A percentile compares a stretch with the other conserved stretches of the same genome.
phyloP scores from a whole-genome alignment of 345 rosid genomes.

The Brassica juncea region DNA sequence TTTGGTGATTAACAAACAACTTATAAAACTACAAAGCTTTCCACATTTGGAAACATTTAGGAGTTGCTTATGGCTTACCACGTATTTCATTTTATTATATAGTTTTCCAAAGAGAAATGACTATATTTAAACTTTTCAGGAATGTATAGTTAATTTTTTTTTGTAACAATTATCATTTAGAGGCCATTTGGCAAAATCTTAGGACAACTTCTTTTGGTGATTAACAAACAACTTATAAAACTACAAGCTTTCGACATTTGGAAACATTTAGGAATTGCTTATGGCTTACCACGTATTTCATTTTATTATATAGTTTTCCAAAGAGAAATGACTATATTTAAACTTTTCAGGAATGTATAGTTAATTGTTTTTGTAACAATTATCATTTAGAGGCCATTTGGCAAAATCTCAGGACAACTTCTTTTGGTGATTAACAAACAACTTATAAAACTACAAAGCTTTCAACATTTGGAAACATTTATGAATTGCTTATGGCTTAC shows the following conservation, averaged over 20 bases:
- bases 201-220: not conserved
- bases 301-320: not conserved
- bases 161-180: not conserved
- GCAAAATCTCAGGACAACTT: not conserved
- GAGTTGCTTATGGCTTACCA: conserved; percentile 29
- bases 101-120: too few relatives aligned
- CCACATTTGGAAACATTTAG: conserved; percentile 4
- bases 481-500: conserved; percentile 24
- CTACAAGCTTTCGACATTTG: conserved; percentile 3
- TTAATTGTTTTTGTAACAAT: not conserved
- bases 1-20: conserved; percentile 11
- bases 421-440: conserved; percentile 11
- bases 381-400: conserved; percentile 21
- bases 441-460: not conserved
- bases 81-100: not conserved
- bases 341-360: not conserved
- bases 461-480: conserved; percentile 8
- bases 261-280: conserved; percentile 11
- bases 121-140: not conserved
- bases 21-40: not conserved
- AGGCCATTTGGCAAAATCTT: conserved; percentile 25
- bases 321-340: too few relatives aligned
- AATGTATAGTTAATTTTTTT: not conserved
- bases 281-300: conserved; percentile 28
- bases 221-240: conserved; percentile 12